phyloP scores from a whole-genome alignment of 2,329 filamentous ascomycete genomes.

The Pleurostoma richardsiae region DNA sequence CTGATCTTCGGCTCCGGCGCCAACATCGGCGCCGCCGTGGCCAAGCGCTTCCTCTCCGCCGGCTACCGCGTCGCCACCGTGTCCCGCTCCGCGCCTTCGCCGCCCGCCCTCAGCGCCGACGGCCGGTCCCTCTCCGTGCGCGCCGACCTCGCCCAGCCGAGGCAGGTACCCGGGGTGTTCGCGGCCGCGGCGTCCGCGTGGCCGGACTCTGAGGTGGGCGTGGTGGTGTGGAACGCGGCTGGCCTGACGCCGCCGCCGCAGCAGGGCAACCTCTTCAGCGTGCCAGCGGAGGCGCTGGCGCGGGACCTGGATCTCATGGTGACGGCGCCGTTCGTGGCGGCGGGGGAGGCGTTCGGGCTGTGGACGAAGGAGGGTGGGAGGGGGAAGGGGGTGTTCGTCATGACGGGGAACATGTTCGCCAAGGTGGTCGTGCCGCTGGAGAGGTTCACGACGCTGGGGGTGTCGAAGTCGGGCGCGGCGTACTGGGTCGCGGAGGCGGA shows the following conservation, averaged over 20 bases:
- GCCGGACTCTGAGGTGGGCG: conserved; percentile 1
- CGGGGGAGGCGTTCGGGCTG: conserved; percentile 5
- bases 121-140: conserved; percentile 1
- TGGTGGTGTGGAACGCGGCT: conserved; percentile 10
- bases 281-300: conserved; percentile 2
- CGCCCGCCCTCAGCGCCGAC: conserved; percentile 1
- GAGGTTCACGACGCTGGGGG: conserved; percentile 2
- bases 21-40: conserved; percentile 8
- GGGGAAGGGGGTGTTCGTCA: conserved; percentile 8
- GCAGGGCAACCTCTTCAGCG: conserved; percentile 5
- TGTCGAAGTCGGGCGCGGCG: conserved; percentile 5
- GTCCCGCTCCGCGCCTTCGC: conserved; percentile 6
- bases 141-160: conserved; percentile 6
- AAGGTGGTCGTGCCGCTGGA: conserved; percentile 2
- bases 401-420: conserved; percentile 7
- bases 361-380: conserved; percentile 1
- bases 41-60: conserved; percentile 6
- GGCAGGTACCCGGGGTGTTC: conserved; percentile 1
- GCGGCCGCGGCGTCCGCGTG: not conserved
- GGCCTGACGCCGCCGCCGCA: conserved; percentile 2
- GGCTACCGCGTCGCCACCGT: conserved; percentile 10
- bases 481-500: conserved; percentile 7
- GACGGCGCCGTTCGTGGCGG: conserved; percentile 6
- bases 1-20: conserved; percentile 10
- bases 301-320: conserved; percentile 5